A percentile compares a stretch with the other conserved stretches of the same genome.
Conservation (phyloP, 441 rosid genomes). For the Adansonia rubrostipa region DNA sequence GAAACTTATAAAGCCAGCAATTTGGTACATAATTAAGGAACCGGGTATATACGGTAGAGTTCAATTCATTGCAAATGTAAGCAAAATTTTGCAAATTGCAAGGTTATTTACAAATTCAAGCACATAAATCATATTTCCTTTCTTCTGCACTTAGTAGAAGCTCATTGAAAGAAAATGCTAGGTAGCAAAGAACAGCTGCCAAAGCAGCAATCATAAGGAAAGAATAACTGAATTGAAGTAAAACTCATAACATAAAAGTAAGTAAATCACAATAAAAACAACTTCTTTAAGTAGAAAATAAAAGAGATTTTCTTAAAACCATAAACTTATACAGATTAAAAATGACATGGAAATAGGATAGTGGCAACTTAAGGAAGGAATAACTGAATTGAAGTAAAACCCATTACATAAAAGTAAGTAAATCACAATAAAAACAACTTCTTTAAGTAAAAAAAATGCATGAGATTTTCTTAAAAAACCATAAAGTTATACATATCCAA, state of each 20-base stretch:
- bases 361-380: background rate
- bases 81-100: constrained; percentile 6
- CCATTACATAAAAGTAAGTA: constrained; percentile 6
- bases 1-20: constrained; percentile 11
- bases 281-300: background rate
- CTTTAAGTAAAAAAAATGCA: background rate
- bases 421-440: constrained; percentile 27
- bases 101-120: background rate
- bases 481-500: background rate
- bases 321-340: background rate
- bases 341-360: constrained; percentile 10
- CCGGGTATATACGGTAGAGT: background rate
- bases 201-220: background rate
- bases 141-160: constrained; percentile 7
- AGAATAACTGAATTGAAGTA: constrained; percentile 8
- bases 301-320: constrained; percentile 1
- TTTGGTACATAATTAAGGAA: background rate
- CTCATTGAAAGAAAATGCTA: background rate
- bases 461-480: background rate
- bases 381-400: constrained; percentile 13
- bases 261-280: constrained; percentile 27
- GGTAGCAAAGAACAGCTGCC: background rate
- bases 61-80: background rate
- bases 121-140: constrained; percentile 1
- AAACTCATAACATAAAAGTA: constrained; percentile 1